Evolutionary conservation across 345 rosid genomes (phyloP), one percentile per base, ranked within the genome.

Genomic region (Durio zibethinus): DNA sequence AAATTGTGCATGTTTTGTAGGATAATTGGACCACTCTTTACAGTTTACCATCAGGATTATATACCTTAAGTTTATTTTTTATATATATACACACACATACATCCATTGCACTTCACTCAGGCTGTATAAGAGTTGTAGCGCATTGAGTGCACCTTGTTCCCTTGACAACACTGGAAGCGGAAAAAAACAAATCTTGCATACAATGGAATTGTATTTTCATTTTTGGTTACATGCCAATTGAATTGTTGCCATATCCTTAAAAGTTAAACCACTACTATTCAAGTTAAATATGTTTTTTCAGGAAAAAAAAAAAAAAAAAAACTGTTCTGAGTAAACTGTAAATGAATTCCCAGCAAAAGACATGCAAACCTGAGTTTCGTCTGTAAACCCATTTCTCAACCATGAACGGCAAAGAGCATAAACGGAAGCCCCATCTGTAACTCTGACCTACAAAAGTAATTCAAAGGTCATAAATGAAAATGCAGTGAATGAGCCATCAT

Each of bases 341-440:
- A 68, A 68, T 23, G 64, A 64, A 50, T 25, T 35, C 14, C 33
- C 69, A 61, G 57, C 4, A 66, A 68, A 60, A 53, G 4, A 33
- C 72, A 63, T 31, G 69, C 83, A 62, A 78, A 96, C 98, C 97
- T 92, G 91, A 64, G 50, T 84, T 83, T 92, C 93, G 72, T 90
- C 92, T 10, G 84, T 86, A 76, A 74, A 82, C 62, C 98, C 97
- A 80, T 92, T 93, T 84, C 90, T 87, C 85, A 96, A 80, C 99
- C 99, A 96, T 69, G 98, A 93, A 14, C 98, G 95, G 72, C 97
- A 85, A 80, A 96, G 93, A 36, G 89, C 83, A 79, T 92, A 96
- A 70, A 96, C 89, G 80, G 99, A 89, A 83, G 90, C 87, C 68
- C 88, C 97, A 5, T 86, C 93, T 15, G 92, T 80, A 79, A 91